Evolutionary conservation across 139 green algal species (phyloP), one percentile per base, ranked within the genome.

Genomic region (Asterochloris sp.): DNA sequence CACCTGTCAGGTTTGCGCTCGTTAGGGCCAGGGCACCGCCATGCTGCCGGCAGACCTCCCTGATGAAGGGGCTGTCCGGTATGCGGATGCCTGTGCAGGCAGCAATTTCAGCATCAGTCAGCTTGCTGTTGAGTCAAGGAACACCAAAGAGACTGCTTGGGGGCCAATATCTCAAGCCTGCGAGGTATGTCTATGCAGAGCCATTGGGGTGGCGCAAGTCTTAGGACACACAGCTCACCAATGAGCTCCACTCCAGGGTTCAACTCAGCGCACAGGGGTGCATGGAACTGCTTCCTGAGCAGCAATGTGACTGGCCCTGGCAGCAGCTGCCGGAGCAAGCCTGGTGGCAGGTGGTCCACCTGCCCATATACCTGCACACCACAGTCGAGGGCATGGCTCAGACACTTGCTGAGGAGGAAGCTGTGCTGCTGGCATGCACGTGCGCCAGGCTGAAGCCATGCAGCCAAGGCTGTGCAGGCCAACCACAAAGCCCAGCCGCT

Each of bases 251-350:
- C 54, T 26, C 87, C 92, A 17, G 88, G 86, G 82, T 91, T 91
- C 28, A 95, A 80, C 16, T 74, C 74, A 1, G 79, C 9, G 11
- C 84, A 85, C 26, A 96, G 85, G 1, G 87, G 84, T 13, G 88
- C 87, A 38, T 84, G 85, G 1, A 73, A 16, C 16, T 67, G 83
- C 27, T 87, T 85, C 0, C 61, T 68, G 61, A 97, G 84, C 64
- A 97, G 73, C 54, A 97, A 63, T 16, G 93, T 97, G 38, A 94
- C 85, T 9, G 93, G 85, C 13, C 93, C 93, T 0, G 93, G 93
- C 69, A 97, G 87, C 78, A 97, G 86, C 12, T 84, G 83, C 21
- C 84, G 69, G 80, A 96, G 84, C 74, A 96, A 81, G 26, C 75
- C 74, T 23, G 71, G 24, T 27, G 84, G 79, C 54, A 87, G 84